phyloP scores from a whole-genome alignment of 2,329 filamentous ascomycete genomes.

The Sclerotinia sclerotiorum region DNA sequence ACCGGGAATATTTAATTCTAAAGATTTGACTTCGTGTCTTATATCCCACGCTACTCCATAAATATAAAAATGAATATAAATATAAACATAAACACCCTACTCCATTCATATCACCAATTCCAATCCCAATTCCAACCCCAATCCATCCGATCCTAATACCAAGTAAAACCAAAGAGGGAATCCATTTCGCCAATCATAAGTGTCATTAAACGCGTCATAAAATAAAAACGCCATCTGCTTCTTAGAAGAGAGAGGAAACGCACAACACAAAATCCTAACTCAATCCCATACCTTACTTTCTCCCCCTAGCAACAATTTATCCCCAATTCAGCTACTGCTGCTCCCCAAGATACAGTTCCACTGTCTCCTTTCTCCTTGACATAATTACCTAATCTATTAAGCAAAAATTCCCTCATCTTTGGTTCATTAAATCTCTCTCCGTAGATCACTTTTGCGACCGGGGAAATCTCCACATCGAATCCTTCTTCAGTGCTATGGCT shows the following conservation, averaged over 20 bases:
- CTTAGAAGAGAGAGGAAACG: neutral
- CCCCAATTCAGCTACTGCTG: slow-evolving; percentile 55
- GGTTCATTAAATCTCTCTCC: slow-evolving; percentile 74
- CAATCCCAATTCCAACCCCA: neutral
- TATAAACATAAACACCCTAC: neutral
- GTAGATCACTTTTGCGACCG: slow-evolving; percentile 66
- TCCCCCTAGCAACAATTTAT: slow-evolving; percentile 56
- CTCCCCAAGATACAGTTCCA: slow-evolving; percentile 52
- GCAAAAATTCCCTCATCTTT: slow-evolving; percentile 73
- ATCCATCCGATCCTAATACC: too few relatives aligned
- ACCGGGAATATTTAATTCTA: too few relatives aligned
- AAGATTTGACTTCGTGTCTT: too few relatives aligned
- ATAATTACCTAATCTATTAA: slow-evolving; percentile 49
- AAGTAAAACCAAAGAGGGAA: too few relatives aligned
- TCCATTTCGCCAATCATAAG: neutral
- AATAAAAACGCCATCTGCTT: neutral
- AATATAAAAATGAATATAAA: too few relatives aligned
- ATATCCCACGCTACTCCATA: too few relatives aligned
- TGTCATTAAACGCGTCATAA: neutral
- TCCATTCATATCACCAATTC: neutral
- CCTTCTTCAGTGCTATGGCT: slow-evolving; percentile 49
- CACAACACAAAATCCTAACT: slow-evolving; percentile 33
- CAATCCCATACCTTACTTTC: slow-evolving; percentile 44
- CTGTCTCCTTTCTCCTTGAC: slow-evolving; percentile 36
- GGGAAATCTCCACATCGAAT: slow-evolving; percentile 54